phyloP scores from a whole-genome alignment of 306 rosid genomes.

The Cucurbita ficifolia region DNA sequence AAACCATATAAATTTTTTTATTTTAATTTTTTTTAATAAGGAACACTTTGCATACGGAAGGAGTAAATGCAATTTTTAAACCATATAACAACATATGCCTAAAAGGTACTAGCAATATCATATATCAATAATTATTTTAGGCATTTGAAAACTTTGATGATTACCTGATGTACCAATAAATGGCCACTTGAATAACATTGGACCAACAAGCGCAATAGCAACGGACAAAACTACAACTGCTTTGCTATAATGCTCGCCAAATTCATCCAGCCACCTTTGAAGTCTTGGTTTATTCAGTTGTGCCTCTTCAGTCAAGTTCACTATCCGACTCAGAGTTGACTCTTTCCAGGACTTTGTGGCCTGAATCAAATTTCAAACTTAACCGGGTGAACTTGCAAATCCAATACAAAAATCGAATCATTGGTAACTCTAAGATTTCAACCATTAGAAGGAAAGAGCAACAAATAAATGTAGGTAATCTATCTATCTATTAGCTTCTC shows the following conservation, averaged over 20 bases:
- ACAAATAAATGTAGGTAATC: neutral
- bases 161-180: slow-evolving; percentile 72
- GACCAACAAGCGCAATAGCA: slow-evolving; percentile 75
- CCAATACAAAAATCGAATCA: neutral
- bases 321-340: slow-evolving; percentile 74
- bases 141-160: slow-evolving; percentile 3
- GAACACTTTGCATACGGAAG: neutral
- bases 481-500: neutral
- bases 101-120: too few species aligned
- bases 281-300: slow-evolving; percentile 80
- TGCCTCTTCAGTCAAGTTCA: slow-evolving; percentile 93
- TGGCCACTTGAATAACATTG: slow-evolving; percentile 88
- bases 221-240: slow-evolving; percentile 73
- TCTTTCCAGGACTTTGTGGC: slow-evolving; percentile 81
- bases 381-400: neutral
- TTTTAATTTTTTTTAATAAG: neutral
- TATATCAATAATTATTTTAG: neutral
- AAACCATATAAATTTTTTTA: neutral
- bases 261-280: slow-evolving; percentile 95
- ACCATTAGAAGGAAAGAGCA: neutral
- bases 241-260: slow-evolving; percentile 89
- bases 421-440: neutral
- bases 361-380: slow-evolving; percentile 18
- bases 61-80: neutral
- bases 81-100: neutral